Conservation (phyloP, 1,284 basidiomycete species). For the Ceratobasidium sp. region DNA sequence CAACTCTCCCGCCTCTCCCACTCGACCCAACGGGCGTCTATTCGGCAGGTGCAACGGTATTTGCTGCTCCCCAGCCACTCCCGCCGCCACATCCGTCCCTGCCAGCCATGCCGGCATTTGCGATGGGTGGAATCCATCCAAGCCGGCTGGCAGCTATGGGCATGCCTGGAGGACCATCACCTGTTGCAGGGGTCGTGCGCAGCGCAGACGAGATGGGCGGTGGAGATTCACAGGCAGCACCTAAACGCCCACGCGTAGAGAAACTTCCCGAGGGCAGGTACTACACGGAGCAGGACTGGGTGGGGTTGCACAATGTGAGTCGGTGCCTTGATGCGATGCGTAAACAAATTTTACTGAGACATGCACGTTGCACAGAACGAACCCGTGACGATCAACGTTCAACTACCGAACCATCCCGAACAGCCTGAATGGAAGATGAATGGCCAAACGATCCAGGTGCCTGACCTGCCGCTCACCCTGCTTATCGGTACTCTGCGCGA, state of each 20-base stretch:
- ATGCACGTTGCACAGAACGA: slow-evolving; percentile 57
- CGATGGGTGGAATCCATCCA: slow-evolving; percentile 50
- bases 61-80: slow-evolving; percentile 48
- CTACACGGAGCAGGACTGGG: slow-evolving; percentile 81
- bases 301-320: slow-evolving; percentile 81
- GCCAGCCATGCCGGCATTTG: slow-evolving; percentile 64
- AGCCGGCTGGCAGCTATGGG: slow-evolving; percentile 55
- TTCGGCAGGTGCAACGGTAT: slow-evolving; percentile 36
- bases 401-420: slow-evolving; percentile 78
- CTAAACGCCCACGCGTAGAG: slow-evolving; percentile 83
- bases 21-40: slow-evolving; percentile 51
- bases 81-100: slow-evolving; percentile 71
- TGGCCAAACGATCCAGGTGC: slow-evolving; percentile 75
- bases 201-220: slow-evolving; percentile 79
- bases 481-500: slow-evolving; percentile 88
- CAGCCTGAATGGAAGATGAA: slow-evolving; percentile 93
- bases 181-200: slow-evolving; percentile 71
- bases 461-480: slow-evolving; percentile 80
- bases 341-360: background rate
- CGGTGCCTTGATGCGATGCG: background rate
- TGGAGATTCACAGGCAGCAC: slow-evolving; percentile 59
- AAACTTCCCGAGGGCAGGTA: slow-evolving; percentile 80
- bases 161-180: slow-evolving; percentile 45
- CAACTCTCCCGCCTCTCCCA: slow-evolving; percentile 53
- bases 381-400: slow-evolving; percentile 81